These are phyloP conservation scores for Lipomyces spencermartinsiae DNA, from an alignment of 805 yeast genomes.

Conservation along the genomic window DNA sequence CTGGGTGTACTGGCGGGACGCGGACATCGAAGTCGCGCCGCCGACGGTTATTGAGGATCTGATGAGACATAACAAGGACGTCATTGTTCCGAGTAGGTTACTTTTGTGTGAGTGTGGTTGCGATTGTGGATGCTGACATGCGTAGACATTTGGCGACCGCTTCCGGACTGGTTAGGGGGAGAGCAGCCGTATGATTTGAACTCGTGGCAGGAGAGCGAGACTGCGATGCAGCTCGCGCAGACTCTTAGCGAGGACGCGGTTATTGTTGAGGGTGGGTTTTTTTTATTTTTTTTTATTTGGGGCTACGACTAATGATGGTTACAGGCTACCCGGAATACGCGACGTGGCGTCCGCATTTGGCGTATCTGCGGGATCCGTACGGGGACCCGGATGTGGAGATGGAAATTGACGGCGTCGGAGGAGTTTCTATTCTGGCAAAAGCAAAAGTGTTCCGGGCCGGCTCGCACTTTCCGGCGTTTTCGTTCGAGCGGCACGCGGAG, in stretches of 20 bases:
- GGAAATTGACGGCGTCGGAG: conserved; percentile 96
- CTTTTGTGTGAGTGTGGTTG: neutral
- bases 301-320: neutral
- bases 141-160: conserved; percentile 88
- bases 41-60: conserved; percentile 84
- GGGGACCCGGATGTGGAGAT: conserved; percentile 95
- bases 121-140: neutral
- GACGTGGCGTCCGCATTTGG: conserved; percentile 97
- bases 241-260: conserved; percentile 89
- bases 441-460: conserved; percentile 88
- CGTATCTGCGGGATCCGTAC: conserved; percentile 90
- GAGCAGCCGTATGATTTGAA: conserved; percentile 96
- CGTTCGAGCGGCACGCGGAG: conserved; percentile 95
- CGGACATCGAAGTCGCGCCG: conserved; percentile 92
- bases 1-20: conserved; percentile 98
- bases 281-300: neutral
- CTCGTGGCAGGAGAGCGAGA: conserved; percentile 93
- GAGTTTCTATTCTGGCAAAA: conserved; percentile 89
- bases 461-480: conserved; percentile 95
- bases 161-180: conserved; percentile 87
- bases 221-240: conserved; percentile 59
- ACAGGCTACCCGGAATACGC: conserved; percentile 98
- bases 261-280: conserved; percentile 78
- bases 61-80: conserved; percentile 90
- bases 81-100: conserved; percentile 84